Conservation (phyloP, 2,329 filamentous ascomycete species). For the Trichoderma sp. region DNA sequence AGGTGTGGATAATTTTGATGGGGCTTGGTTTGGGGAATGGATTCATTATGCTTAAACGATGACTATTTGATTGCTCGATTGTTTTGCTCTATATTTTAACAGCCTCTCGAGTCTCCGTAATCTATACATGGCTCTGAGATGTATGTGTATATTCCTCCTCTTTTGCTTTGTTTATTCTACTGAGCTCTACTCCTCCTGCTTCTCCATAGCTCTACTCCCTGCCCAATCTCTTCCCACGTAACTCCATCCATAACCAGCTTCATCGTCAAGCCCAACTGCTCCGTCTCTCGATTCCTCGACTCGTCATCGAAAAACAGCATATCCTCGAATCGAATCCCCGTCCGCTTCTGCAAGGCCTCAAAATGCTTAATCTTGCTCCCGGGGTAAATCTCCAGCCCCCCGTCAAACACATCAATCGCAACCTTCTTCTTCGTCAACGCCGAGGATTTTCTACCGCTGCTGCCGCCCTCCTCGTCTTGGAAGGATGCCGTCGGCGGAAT, state of each 20-base stretch:
- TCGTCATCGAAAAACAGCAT: conserved; percentile 98
- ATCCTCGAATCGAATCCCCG: conserved; percentile 73
- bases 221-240: conserved; percentile 74
- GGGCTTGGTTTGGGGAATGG: not conserved
- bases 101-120: not conserved
- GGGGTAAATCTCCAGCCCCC: conserved; percentile 69
- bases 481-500: conserved; percentile 46
- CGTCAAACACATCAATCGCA: conserved; percentile 64
- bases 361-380: conserved; percentile 87
- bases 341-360: conserved; percentile 69
- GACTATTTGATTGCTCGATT: conserved; percentile 15
- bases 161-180: not conserved
- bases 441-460: not conserved
- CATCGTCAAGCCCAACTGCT: conserved; percentile 80
- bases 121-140: not conserved
- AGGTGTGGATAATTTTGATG: not conserved
- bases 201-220: conserved; percentile 80
- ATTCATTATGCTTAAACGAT: not conserved
- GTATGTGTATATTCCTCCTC: not conserved
- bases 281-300: conserved; percentile 80
- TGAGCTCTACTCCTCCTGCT: conserved; percentile 57
- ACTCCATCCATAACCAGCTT: conserved; percentile 80
- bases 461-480: conserved; percentile 1
- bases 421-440: conserved; percentile 29
- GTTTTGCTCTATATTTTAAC: not conserved